Percentiles rank a stretch among this genome's conserved stretches.
Conservation (phyloP, 805 yeast species). For the Kazachstania taianensis region DNA sequence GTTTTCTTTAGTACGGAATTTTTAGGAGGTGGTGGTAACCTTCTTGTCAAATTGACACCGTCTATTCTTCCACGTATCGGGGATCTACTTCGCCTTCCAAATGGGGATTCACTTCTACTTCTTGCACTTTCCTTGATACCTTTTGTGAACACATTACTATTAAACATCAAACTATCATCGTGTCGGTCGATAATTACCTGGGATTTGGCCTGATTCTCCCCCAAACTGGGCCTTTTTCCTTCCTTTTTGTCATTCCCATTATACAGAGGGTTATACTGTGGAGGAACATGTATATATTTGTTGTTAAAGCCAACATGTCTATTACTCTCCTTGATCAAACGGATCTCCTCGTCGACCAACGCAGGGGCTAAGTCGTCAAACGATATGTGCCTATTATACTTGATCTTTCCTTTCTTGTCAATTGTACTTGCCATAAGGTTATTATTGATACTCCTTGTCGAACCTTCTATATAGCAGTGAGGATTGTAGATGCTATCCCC, state of each 20-base stretch:
- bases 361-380: conserved; percentile 27
- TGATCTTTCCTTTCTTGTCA: too few relatives aligned
- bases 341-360: conserved; percentile 22
- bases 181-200: neutral
- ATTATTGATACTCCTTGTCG: too few relatives aligned
- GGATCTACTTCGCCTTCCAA: neutral
- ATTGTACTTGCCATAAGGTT: too few relatives aligned
- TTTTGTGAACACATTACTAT: neutral
- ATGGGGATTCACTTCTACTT: conserved; percentile 13
- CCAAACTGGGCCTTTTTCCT: neutral
- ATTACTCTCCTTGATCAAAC: conserved; percentile 12
- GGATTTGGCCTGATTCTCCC: too few relatives aligned
- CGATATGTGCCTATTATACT: conserved; percentile 24
- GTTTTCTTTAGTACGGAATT: conserved; percentile 11
- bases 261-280: conserved; percentile 24
- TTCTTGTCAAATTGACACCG: neutral
- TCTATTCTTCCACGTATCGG: too few relatives aligned
- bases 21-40: conserved; percentile 24
- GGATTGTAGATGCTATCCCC: too few relatives aligned
- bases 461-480: too few relatives aligned
- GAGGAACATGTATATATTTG: conserved; percentile 24
- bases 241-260: neutral
- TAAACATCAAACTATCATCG: too few relatives aligned
- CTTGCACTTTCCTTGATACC: conserved; percentile 1
- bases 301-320: conserved; percentile 17